A percentile compares a stretch with the other conserved stretches of the same genome.
phyloP scores from a whole-genome alignment of 768 basidiomycete genomes.

The Suillus clintonianus region DNA sequence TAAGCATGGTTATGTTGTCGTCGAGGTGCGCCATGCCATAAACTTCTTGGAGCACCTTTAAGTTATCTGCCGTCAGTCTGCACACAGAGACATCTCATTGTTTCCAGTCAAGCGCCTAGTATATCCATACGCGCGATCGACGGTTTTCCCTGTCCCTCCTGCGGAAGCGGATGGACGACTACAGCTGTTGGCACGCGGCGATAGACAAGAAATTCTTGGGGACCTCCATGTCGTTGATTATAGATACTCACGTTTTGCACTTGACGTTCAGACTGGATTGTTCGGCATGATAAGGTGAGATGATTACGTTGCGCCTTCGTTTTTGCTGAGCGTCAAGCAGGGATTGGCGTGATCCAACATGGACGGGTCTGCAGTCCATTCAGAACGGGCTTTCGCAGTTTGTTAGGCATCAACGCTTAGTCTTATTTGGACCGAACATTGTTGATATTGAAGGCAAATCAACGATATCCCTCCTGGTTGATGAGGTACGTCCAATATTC shows the following conservation, averaged over 20 bases:
- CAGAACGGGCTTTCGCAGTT: constrained; percentile 61
- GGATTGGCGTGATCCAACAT: constrained; percentile 86
- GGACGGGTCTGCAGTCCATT: constrained; percentile 63
- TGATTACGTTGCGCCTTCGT: not conserved
- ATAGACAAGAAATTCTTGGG: constrained; percentile 42
- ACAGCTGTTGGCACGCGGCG: constrained; percentile 28
- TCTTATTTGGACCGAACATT: constrained; percentile 81
- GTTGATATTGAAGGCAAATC: constrained; percentile 93
- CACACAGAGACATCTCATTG: constrained; percentile 79
- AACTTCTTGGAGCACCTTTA: not conserved
- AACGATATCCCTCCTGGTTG: constrained; percentile 72
- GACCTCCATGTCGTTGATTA: constrained; percentile 79
- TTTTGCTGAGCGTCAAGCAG: constrained; percentile 40
- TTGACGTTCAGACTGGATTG: constrained; percentile 81
- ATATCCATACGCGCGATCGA: constrained; percentile 79
- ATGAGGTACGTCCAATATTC: constrained; percentile 67
- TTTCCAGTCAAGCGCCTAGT: constrained; percentile 66
- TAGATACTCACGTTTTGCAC: constrained; percentile 86
- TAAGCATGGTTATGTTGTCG: constrained; percentile 74
- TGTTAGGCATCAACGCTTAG: constrained; percentile 62
- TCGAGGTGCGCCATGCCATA: constrained; percentile 67
- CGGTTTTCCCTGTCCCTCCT: constrained; percentile 63
- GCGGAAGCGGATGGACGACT: constrained; percentile 29
- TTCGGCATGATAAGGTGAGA: constrained; percentile 81
- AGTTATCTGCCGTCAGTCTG: constrained; percentile 52